Base-by-base conservation (phyloP, 305 asterid genomes). In the Striga hermonthica region DNA sequence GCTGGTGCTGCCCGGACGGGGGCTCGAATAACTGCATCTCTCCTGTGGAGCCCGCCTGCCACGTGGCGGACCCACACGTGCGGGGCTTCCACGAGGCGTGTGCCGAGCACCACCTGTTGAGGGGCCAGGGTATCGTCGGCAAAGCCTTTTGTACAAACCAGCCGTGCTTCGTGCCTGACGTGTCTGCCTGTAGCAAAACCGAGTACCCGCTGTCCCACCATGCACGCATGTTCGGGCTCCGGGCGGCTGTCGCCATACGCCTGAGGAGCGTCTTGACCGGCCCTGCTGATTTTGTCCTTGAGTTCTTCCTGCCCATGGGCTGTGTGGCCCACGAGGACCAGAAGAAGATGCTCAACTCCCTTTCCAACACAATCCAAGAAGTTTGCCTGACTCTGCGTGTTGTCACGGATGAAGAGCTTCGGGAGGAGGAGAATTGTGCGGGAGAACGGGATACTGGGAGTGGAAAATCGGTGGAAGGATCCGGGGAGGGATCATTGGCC, bases 171-270 rank as follows among this genome's bases (percentile, higher is more conserved):
- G 84, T 85, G 0, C 72, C 84, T 22, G 95, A 93, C 58, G 75
- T 93, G 37, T 81, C 93, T 9, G 81, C 87, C 16, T 82, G 65
- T 67, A 80, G 86, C 74, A 84, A 86, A 84, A 66, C 85, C 0
- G 95, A 89, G 22, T 92, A 92, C 72, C 97, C 98, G 12, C 93
- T 92, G 60, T 86, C 98, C 45, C 98, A 92, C 80, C 84, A 91
- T 7, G 97, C 96, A 1, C 80, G 88, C 59, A 85, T 91, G 86
- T 87, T 89, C 8, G 87, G 88, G 15, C 68, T 91, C 35, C 78
- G 81, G 72, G 92, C 95, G 22, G 96, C 91, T 6, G 96, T 91
- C 5, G 98, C 97, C 16, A 82, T 91, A 62, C 96, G 97, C 11
- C 80, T 91, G 39, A 75, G 96, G 74, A 87, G 94, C 45, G 74